Base-by-base conservation (phyloP, 805 yeast species). In the Starmerella bacillaris region DNA sequence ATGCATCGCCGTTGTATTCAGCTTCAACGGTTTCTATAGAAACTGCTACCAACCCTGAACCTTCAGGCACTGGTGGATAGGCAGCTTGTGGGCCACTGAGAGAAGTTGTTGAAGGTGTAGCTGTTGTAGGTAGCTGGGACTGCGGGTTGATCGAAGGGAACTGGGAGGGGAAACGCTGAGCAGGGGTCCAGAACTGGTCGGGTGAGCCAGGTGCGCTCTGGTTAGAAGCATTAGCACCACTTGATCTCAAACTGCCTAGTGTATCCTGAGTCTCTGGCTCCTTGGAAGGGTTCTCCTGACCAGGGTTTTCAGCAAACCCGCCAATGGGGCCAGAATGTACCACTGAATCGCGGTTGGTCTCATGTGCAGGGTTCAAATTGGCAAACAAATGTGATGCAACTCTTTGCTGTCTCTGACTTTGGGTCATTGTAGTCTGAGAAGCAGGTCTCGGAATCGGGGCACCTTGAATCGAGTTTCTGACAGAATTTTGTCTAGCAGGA, bases 11-110 rank as follows among this genome's bases (percentile, higher is more conserved):
- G 42, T 68, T 70, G 55, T 74, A 74, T 15, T 67, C 64, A 4
- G 82, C 93, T 51, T 72, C 74, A 42, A 80, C 63, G 9, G 78
- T 72, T 58, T 86, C 96, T n/a, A 89, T 84, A 43, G 83, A 61
- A 31, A 92, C 76, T 3, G 84, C 73, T 47, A 75, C 79, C 45
- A 86, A 42, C 16, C 56, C 58, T 19, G 27, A 33, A 17, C 26
- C 41, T 4, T 43, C 27, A 5, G 56, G 56, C 32, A 52, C 42
- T 8, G 47, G 46, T 9, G 58, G 58, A 41, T 46, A 51, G 27
- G 28, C 44, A 29, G 42, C 35, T 18, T 39, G 21, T 19, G 44
- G 29, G 22, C 52, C 33, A 34, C 40, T 37, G 27, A 43, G 21
- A 6, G 56, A 44, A 4, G 46, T 39, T 17, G 46, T 33, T 3